Evolutionary conservation across 345 rosid genomes (phyloP).

Genomic region (Eucalyptus leucophloia): DNA sequence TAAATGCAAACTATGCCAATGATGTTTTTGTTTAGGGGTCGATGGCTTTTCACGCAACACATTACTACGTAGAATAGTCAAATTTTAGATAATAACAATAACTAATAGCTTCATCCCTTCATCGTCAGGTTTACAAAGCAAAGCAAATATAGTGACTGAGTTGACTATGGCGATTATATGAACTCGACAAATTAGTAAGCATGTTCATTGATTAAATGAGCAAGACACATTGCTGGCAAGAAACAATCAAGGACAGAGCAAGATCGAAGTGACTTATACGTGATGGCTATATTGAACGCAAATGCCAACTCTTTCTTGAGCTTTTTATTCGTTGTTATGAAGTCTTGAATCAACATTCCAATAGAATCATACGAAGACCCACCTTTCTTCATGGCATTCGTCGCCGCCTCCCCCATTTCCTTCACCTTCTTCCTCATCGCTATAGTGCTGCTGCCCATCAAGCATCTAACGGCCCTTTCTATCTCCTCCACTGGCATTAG

Average conservation of each 20-base stretch:
- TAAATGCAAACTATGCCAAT: accelerated
- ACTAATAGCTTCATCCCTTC: too few relatives aligned
- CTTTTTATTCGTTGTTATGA: neutral
- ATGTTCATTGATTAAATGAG: neutral
- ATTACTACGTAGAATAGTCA: too few relatives aligned
- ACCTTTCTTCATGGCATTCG: slow-evolving; percentile 1
- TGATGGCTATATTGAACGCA: neutral
- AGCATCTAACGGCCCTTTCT: slow-evolving; percentile 1
- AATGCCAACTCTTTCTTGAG: neutral
- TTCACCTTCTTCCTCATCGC: slow-evolving; percentile 11
- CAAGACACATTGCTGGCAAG: neutral
- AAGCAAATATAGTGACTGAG: too few relatives aligned
- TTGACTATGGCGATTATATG: too few relatives aligned
- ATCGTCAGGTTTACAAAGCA: too few relatives aligned
- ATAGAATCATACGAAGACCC: slow-evolving; percentile 21
- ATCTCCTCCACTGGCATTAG: slow-evolving; percentile 22
- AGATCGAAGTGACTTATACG: neutral
- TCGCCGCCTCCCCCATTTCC: slow-evolving; percentile 6
- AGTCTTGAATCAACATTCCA: slow-evolving; percentile 4
- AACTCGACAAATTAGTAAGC: neutral
- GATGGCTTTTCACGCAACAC: accelerated
- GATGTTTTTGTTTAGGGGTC: too few relatives aligned
- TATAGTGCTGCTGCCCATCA: slow-evolving; percentile 8
- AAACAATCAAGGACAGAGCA: neutral
- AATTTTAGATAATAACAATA: too few relatives aligned